phyloP scores from a whole-genome alignment of 2,329 filamentous ascomycete genomes.

The Trichoderma sp. region DNA sequence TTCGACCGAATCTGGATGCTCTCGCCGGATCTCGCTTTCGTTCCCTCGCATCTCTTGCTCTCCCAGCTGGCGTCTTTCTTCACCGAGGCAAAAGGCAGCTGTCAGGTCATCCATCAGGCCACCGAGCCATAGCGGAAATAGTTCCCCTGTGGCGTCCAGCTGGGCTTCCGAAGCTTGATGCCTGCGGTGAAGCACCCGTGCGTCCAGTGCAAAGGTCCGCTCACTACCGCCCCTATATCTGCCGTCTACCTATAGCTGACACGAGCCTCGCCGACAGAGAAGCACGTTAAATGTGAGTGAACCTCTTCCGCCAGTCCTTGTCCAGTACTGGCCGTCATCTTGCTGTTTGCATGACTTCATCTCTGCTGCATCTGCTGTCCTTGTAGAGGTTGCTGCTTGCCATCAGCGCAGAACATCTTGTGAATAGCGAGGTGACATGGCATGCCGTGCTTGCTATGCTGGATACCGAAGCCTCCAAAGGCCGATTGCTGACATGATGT shows the following conservation, averaged over 20 bases:
- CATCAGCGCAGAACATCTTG: too few species aligned
- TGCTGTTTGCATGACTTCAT: neutral
- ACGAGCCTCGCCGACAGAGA: conserved; percentile 33
- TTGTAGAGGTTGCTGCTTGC: neutral
- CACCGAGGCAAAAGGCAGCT: conserved; percentile 1
- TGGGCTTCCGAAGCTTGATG: conserved; percentile 32
- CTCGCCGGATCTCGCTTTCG: conserved; percentile 13
- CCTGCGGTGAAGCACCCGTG: conserved; percentile 42
- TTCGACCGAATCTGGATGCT: conserved; percentile 23
- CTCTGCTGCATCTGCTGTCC: neutral
- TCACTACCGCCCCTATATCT: neutral
- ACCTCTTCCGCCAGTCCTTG: neutral
- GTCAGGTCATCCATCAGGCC: neutral
- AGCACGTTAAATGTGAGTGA: conserved; percentile 43
- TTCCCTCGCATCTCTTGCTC: neutral
- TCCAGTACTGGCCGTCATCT: neutral
- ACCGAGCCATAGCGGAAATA: neutral
- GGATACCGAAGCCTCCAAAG: neutral
- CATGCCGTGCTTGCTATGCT: neutral
- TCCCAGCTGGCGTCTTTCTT: conserved; percentile 5
- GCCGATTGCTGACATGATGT: conserved; percentile 14
- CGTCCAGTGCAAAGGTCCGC: conserved; percentile 35
- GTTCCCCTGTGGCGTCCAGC: neutral
- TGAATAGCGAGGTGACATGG: neutral
- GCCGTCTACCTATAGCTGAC: conserved; percentile 9